Base-by-base conservation (phyloP, 257 asterid species). In the Catharanthus roseus region DNA sequence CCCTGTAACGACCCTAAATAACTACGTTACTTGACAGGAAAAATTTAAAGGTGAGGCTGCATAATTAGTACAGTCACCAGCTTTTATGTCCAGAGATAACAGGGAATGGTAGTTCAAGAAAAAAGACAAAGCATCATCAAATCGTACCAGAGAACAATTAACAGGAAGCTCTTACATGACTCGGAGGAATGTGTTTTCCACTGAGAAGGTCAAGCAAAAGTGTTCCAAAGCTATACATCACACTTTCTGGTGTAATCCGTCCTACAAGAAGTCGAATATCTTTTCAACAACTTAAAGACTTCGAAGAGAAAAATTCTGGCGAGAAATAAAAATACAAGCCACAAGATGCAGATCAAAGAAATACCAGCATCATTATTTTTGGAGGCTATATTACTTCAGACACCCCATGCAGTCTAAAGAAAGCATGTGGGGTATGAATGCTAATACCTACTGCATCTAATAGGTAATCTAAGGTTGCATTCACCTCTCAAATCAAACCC, bases 121-220 rank as follows among this genome's bases (percentile, higher is more conserved):
- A 36, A 38, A 10, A 3, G 21, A 41, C 51, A 24, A 51, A 65
- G 63, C 70, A 26, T 24, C n/a, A 53, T 34, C 34, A 33, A 23
- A 64, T 38, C 56, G 54, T 26, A 49, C 51, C 31, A 75, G 64
- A 57, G 50, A 26, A 74, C 36, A 38, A 39, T 74, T 65, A 54
- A 75, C 77, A 71, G 29, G n/a, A 69, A 68, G 67, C 58, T 70
- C 91, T 85, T 84, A 92, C 98, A 74, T 92, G 98, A 76, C 98
- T 92, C 64, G 98, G 98, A 21, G 98, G 98, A 79, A 92, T 92
- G 74, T 92, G 98, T 79, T 92, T 92, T 68, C 96, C 98, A 79
- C 96, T 89, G 83, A 92, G 92, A 61, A 92, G 96, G 80, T 92
- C 98, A 54, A 92, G 98, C 86, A 92, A 77, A 77, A 92, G 96